A percentile compares a stretch with the other conserved stretches of the same genome.
Conservation (phyloP, 2,329 filamentous ascomycete species). For the Lasiodiplodia citricola region DNA sequence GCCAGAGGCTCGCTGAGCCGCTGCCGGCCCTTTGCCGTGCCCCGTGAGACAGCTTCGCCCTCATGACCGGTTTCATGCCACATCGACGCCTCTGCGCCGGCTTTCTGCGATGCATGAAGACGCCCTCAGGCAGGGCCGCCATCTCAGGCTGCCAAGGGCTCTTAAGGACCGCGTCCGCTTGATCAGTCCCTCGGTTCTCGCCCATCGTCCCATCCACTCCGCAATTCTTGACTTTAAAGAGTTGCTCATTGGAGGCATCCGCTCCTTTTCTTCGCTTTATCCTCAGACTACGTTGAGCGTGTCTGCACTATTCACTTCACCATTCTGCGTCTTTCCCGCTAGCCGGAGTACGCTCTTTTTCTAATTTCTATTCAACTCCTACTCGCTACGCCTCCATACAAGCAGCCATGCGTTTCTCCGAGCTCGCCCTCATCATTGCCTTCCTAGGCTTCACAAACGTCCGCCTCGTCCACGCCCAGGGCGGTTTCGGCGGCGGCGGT, state of each 20-base stretch:
- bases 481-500: slow-evolving; percentile 20
- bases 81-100: slow-evolving; percentile 39
- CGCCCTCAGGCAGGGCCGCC: not conserved
- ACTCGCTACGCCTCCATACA: slow-evolving; percentile 7
- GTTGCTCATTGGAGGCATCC: slow-evolving; percentile 31
- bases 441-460: slow-evolving; percentile 19
- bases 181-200: not conserved
- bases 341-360: slow-evolving; percentile 45
- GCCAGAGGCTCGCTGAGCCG: not conserved
- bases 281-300: slow-evolving; percentile 49
- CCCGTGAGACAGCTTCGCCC: slow-evolving; percentile 46
- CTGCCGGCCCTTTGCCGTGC: slow-evolving; percentile 26
- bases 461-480: slow-evolving; percentile 38
- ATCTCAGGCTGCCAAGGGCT: slow-evolving; percentile 41
- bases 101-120: slow-evolving; percentile 33
- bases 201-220: slow-evolving; percentile 19
- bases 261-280: slow-evolving; percentile 44
- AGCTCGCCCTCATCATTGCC: slow-evolving; percentile 30
- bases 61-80: slow-evolving; percentile 47
- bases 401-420: slow-evolving; percentile 44
- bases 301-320: slow-evolving; percentile 38
- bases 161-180: slow-evolving; percentile 29
- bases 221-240: slow-evolving; percentile 24
- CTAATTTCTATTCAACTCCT: slow-evolving; percentile 10
- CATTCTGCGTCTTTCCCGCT: slow-evolving; percentile 35